phyloP scores from a whole-genome alignment of 164 flowering plant species.

The Kalanchoe fedtschenkoi region DNA sequence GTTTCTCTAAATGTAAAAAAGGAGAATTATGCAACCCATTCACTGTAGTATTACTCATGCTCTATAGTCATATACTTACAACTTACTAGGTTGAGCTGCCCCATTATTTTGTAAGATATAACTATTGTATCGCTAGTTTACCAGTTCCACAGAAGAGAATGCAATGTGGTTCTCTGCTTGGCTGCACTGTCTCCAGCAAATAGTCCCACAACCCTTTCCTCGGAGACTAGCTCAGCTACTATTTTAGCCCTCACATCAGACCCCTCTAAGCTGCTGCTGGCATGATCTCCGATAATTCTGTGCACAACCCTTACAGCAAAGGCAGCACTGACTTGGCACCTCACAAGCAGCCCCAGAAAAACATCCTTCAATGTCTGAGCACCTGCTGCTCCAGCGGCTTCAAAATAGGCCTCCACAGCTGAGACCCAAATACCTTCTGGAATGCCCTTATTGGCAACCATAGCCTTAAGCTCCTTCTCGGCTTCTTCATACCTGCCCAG shows the following conservation, averaged over 20 bases:
- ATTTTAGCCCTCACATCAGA: slow-evolving; percentile 44
- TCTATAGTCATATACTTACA: no score
- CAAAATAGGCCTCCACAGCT: slow-evolving; percentile 72
- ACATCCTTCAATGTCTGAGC: slow-evolving; percentile 68
- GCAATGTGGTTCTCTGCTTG: slow-evolving; percentile 74
- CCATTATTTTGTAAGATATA: no score
- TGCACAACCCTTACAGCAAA: slow-evolving; percentile 62
- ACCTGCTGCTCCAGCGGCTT: slow-evolving; percentile 64
- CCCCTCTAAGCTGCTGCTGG: slow-evolving; percentile 24
- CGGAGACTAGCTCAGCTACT: slow-evolving; percentile 66
- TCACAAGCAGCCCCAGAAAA: slow-evolving; percentile 60
- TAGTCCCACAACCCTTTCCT: slow-evolving; percentile 67
- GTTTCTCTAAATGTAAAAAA: no score
- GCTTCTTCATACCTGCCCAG: slow-evolving; percentile 65
- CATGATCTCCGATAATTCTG: slow-evolving; percentile 34
- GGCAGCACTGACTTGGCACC: slow-evolving; percentile 73
- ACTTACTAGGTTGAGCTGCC: no score
- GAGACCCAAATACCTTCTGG: slow-evolving; percentile 85
- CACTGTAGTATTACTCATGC: no score
- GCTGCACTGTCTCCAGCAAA: slow-evolving; percentile 40
- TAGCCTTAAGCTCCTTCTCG: slow-evolving; percentile 80
- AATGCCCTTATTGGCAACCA: slow-evolving; percentile 61
- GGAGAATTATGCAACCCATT: no score
- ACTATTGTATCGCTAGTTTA: no score
- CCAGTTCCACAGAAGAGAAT: slow-evolving; percentile 90